phyloP scores from a whole-genome alignment of 176 grass and related monocot genomes.

The Ampelocalamus luodianensis region DNA sequence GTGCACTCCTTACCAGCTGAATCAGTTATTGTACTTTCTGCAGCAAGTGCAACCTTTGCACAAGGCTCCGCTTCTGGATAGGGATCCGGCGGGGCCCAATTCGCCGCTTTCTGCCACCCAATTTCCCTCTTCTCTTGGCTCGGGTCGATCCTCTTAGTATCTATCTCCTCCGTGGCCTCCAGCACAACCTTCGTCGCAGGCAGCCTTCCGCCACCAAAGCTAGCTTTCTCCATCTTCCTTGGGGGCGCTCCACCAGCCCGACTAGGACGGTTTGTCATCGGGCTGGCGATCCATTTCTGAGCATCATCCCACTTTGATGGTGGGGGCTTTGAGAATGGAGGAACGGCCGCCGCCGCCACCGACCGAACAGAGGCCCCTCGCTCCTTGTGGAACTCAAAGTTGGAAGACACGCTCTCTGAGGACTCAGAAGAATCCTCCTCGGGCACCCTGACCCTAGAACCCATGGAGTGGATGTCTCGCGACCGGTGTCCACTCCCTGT shows the following conservation, averaged over 20 bases:
- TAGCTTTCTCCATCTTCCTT: slow-evolving; percentile 65
- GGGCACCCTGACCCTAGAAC: slow-evolving; percentile 53
- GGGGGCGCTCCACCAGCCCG: slow-evolving; percentile 39
- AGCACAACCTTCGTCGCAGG: slow-evolving; percentile 75
- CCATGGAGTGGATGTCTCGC: slow-evolving; percentile 46
- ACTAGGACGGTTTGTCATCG: slow-evolving; percentile 49
- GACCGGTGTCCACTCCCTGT: slow-evolving; percentile 42
- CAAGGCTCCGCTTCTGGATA: slow-evolving; percentile 59
- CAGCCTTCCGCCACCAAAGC: slow-evolving; percentile 44
- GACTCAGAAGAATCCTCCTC: slow-evolving; percentile 88
- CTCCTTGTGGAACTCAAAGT: slow-evolving; percentile 95
- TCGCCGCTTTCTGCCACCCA: slow-evolving; percentile 51
- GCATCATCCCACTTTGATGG: slow-evolving; percentile 98
- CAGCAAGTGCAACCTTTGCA: slow-evolving; percentile 47
- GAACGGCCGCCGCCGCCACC: slow-evolving; percentile 32
- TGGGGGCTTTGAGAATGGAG: slow-evolving; percentile 74
- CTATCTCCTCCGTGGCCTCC: slow-evolving; percentile 80
- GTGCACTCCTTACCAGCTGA: slow-evolving; percentile 66
- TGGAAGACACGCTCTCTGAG: slow-evolving; percentile 71
- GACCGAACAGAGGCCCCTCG: slow-evolving; percentile 38
- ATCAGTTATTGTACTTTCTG: slow-evolving; percentile 55
- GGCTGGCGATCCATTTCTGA: slow-evolving; percentile 98
- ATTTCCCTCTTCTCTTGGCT: slow-evolving; percentile 83
- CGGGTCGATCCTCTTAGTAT: slow-evolving; percentile 84
- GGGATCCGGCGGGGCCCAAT: slow-evolving; percentile 59